Evolutionary conservation across 371 early-diverging fungal species (phyloP), one percentile per base, ranked within the genome.

Genomic region (Basidiobolus meristosporus): DNA sequence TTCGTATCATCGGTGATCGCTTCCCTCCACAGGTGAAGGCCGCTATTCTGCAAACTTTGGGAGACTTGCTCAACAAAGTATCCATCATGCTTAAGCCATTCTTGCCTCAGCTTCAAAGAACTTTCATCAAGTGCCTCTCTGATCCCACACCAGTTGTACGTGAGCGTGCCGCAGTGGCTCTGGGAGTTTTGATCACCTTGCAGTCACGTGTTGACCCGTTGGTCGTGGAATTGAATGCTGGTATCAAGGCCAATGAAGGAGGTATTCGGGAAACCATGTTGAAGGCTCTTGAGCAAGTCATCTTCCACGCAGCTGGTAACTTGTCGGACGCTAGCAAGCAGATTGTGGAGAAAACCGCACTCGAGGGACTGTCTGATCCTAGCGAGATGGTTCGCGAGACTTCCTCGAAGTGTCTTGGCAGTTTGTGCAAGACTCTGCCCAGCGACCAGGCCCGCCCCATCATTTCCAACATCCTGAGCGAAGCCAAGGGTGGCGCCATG

Each of bases 31-130:
- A 73, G 43, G 93, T 96, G 38, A 91, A 92, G 67, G 74, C 81
- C 1, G 82, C 87, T 12, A 91, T 95, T 40, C 57, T 95, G 38
- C 65, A 77, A 30, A 85, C 91, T 1, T 54, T 96, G 17, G 67
- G 73, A 63, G 64, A 65, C 39, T 58, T 93, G 22, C 63, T 97
- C 38, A 53, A 51, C 31, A 87, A 83, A 56, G 83, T 90, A 1
- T 80, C 92, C 15, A 65, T 75, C 37, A 68, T 77, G 43, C 66
- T 93, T 47, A 89, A 86, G 44, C 93, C 96, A 6, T 97, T 97
- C 77, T 61, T 97, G 43, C 97, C 97, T 29, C 96, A 97, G 62
- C 75, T 95, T 29, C 95, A 93, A 61, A 77, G 97, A 41, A 91
- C 95, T 0, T 95, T 95, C 48, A 79, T 88, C 52, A 91, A 92